Percentiles rank a stretch among this genome's conserved stretches.
Conservation (phyloP, 176 grass and related monocot genomes). For the Metroxylon sagu region DNA sequence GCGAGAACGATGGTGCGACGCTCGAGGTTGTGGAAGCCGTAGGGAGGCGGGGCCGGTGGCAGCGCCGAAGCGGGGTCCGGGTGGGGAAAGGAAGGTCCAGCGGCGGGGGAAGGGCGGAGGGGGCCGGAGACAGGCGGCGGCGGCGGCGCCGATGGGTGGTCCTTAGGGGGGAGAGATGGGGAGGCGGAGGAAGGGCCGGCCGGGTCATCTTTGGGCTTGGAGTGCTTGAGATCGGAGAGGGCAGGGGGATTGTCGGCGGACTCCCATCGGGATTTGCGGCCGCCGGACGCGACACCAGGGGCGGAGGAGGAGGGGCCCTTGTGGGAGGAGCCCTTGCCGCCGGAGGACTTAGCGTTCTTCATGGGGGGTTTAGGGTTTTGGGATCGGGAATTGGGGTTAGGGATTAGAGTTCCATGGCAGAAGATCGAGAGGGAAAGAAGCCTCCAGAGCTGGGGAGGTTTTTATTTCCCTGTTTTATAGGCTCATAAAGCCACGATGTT, state of each 20-base stretch:
- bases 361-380: constrained; percentile 2
- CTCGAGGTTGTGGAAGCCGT: constrained; percentile 33
- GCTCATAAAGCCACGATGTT: too few species aligned
- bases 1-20: constrained; percentile 53
- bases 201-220: constrained; percentile 7
- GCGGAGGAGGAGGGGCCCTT: constrained; percentile 6
- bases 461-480: too few species aligned
- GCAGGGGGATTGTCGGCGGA: not conserved
- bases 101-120: constrained; percentile 37
- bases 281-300: not conserved
- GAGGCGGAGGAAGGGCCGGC: not conserved
- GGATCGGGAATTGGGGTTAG: too few species aligned
- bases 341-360: constrained; percentile 13
- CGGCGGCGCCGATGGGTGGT: not conserved
- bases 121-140: constrained; percentile 27
- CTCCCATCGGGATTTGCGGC: constrained; percentile 19
- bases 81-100: not conserved
- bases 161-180: constrained; percentile 29
- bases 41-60: constrained; percentile 23
- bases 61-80: not conserved
- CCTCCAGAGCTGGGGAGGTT: too few species aligned
- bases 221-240: constrained; percentile 4
- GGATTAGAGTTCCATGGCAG: too few species aligned
- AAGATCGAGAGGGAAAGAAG: too few species aligned
- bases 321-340: not conserved